Conservation (phyloP, 345 rosid species). For the Populus ilicifolia region DNA sequence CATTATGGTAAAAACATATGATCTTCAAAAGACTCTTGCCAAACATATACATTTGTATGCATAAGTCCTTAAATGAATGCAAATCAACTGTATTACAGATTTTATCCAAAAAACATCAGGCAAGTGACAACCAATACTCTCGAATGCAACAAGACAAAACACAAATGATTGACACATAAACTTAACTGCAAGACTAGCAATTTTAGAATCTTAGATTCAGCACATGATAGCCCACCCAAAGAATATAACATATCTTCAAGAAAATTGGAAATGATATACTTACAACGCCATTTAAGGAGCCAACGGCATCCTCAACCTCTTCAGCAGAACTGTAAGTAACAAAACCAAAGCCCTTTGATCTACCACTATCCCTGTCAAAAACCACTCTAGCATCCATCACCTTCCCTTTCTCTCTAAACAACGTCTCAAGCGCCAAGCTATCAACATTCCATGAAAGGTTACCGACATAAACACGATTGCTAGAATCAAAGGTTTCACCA, state of each 20-base stretch:
- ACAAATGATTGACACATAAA: not conserved
- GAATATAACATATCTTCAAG: not conserved
- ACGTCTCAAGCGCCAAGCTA: slow-evolving; percentile 68
- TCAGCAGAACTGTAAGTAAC: slow-evolving; percentile 74
- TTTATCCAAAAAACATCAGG: not conserved
- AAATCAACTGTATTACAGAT: not conserved
- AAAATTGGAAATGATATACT: slow-evolving; percentile 28
- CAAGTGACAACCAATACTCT: not conserved
- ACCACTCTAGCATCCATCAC: slow-evolving; percentile 91
- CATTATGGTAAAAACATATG: not conserved
- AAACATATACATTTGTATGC: not conserved
- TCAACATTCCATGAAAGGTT: slow-evolving; percentile 96
- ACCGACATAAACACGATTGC: slow-evolving; percentile 73
- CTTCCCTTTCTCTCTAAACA: slow-evolving; percentile 83
- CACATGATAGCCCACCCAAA: not conserved
- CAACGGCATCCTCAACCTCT: slow-evolving; percentile 72
- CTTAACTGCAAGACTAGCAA: not conserved
- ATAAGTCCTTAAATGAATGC: not conserved
- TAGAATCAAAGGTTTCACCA: slow-evolving; percentile 22
- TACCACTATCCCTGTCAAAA: slow-evolving; percentile 86
- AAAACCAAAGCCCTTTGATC: slow-evolving; percentile 97
- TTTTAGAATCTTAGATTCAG: not conserved
- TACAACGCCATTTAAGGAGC: slow-evolving; percentile 73
- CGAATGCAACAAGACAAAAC: not conserved
- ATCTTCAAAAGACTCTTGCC: not conserved